Conservation (phyloP, 192 early-diverging fungal genomes). For the Rhizophlyctis rosea region DNA sequence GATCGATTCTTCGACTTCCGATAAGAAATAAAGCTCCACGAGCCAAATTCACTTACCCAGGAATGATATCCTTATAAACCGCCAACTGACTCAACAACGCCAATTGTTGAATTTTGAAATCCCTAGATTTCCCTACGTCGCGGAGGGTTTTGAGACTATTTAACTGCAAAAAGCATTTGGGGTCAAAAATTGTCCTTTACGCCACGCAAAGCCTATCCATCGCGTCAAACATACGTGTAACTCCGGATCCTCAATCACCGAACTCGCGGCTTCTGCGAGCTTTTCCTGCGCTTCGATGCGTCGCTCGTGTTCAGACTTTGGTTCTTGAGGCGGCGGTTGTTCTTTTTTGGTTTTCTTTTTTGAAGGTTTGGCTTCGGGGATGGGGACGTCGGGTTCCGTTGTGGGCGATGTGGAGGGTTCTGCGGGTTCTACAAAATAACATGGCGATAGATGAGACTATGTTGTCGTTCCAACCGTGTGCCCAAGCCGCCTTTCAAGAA, state of each 20-base stretch:
- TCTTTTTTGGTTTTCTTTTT: conserved; percentile 10
- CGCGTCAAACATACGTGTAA: conserved; percentile 45
- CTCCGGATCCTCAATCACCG: conserved; percentile 81
- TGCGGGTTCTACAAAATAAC: too few species aligned
- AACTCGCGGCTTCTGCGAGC: conserved; percentile 75
- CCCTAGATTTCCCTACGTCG: conserved; percentile 60
- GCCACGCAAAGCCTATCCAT: conserved; percentile 2
- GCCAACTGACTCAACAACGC: conserved; percentile 84
- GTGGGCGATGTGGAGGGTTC: neutral
- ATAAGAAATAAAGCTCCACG: neutral
- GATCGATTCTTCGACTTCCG: too few species aligned
- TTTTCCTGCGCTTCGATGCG: conserved; percentile 56
- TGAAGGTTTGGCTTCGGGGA: conserved; percentile 6
- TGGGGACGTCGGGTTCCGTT: neutral
- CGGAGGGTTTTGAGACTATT: conserved; percentile 68
- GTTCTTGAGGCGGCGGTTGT: conserved; percentile 5
- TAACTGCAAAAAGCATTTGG: conserved; percentile 39
- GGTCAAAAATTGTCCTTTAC: too few species aligned
- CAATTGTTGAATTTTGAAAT: conserved; percentile 66
- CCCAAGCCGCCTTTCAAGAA: too few species aligned
- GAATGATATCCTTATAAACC: conserved; percentile 93
- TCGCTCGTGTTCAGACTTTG: conserved; percentile 18
- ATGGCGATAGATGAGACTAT: too few species aligned
- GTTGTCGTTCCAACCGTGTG: neutral
- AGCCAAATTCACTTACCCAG: too few species aligned